These are phyloP conservation scores for Oropetium thomaeum DNA, from an alignment of 176 grass and related monocot genomes.

Conservation along the genomic window DNA sequence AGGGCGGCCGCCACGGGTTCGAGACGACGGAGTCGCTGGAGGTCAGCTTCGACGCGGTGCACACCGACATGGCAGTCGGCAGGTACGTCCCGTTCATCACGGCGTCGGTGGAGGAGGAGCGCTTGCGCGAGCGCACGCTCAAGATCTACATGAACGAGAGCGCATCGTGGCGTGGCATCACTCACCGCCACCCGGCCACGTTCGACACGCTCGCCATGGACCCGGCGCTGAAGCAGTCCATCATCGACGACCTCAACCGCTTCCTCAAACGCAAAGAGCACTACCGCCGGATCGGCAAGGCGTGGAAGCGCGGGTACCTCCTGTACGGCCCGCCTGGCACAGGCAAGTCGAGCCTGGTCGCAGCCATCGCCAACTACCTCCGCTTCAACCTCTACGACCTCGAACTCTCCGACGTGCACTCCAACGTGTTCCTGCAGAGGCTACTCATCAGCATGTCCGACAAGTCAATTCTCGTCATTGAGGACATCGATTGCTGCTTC, in stretches of 20 bases:
- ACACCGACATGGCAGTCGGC: background rate
- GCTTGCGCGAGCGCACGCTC: background rate
- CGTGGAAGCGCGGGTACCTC: background rate
- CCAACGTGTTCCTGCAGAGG: background rate
- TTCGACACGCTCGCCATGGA: background rate
- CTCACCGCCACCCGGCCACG: background rate
- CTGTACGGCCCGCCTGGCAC: background rate
- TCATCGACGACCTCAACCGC: background rate
- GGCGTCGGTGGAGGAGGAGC: background rate
- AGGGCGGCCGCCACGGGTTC: background rate
- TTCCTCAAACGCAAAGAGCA: background rate
- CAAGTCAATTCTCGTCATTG: background rate
- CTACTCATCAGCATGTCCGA: background rate
- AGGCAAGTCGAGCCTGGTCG: background rate
- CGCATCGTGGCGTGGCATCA: background rate
- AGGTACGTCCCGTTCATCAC: background rate
- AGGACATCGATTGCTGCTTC: background rate
- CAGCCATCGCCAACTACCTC: background rate
- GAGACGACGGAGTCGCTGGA: background rate
- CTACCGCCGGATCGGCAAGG: background rate
- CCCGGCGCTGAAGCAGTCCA: background rate
- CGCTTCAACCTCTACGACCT: conserved; percentile 4
- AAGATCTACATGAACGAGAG: background rate
- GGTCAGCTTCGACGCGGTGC: background rate
- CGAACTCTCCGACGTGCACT: background rate